phyloP scores from a whole-genome alignment of 805 yeast genomes.

The Hanseniaspora nectarophila region DNA sequence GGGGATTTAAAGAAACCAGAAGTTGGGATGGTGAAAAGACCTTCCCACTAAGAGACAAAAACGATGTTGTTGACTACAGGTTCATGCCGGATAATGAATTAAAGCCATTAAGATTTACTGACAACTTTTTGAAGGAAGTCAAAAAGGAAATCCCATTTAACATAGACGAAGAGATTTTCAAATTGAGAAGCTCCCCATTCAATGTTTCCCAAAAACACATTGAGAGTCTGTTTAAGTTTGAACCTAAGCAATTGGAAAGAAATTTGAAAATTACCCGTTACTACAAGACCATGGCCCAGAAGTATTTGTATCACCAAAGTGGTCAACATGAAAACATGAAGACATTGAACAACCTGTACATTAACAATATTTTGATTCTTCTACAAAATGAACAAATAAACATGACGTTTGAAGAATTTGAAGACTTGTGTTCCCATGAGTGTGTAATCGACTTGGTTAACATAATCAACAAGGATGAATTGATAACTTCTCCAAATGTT shows the following conservation, averaged over 20 bases:
- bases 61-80: constrained; percentile 72
- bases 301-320: constrained; percentile 28
- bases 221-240: constrained; percentile 23
- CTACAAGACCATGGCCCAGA: constrained; percentile 53
- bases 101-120: constrained; percentile 39
- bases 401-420: constrained; percentile 3
- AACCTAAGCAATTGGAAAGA: not conserved
- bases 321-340: not conserved
- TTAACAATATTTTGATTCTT: constrained; percentile 27
- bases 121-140: not conserved
- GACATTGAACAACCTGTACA: constrained; percentile 41
- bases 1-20: constrained; percentile 53
- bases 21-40: constrained; percentile 84
- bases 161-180: constrained; percentile 47
- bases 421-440: not conserved
- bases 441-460: not conserved
- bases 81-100: constrained; percentile 92
- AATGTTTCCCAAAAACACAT: constrained; percentile 21
- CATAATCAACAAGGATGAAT: not conserved
- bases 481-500: constrained; percentile 6
- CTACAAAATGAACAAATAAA: constrained; percentile 22
- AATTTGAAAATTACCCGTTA: constrained; percentile 42
- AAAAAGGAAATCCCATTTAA: constrained; percentile 37
- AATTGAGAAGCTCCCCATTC: constrained; percentile 40
- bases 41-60: constrained; percentile 58